A percentile compares a stretch with the other conserved stretches of the same genome.
These are phyloP conservation scores for Boletus barrowsii DNA, from an alignment of 768 basidiomycete species.

Conservation along the genomic window DNA sequence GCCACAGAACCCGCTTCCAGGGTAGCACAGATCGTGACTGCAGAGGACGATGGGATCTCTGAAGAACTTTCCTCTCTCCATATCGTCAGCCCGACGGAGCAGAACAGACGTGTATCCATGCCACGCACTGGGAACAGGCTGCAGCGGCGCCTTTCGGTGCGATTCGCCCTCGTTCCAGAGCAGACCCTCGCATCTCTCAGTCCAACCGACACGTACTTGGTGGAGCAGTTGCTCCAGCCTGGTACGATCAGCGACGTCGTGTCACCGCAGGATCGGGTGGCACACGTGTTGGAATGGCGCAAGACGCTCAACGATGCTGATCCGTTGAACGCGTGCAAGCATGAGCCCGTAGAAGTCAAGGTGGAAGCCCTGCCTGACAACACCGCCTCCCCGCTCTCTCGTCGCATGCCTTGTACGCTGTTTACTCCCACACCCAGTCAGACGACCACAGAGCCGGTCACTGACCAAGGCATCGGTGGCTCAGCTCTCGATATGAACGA, in stretches of 20 bases:
- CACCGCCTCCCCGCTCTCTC: conserved; percentile 20
- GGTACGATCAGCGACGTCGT: conserved; percentile 34
- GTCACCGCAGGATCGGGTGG: conserved; percentile 27
- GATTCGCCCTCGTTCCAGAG: conserved; percentile 30
- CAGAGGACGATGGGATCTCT: conserved; percentile 31
- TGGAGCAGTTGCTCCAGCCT: conserved; percentile 45
- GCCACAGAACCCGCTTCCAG: conserved; percentile 3
- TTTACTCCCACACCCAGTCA: conserved; percentile 44
- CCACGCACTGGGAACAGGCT: conserved; percentile 3
- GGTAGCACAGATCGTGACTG: not conserved
- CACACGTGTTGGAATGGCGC: conserved; percentile 26
- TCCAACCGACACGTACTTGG: conserved; percentile 43
- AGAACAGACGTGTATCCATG: conserved; percentile 6
- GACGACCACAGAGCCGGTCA: conserved; percentile 24
- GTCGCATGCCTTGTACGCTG: conserved; percentile 57
- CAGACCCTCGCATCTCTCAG: conserved; percentile 52
- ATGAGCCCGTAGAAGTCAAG: conserved; percentile 26
- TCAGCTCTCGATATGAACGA: conserved; percentile 23
- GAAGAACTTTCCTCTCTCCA: conserved; percentile 48
- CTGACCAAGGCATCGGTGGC: conserved; percentile 33
- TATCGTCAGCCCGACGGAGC: conserved; percentile 31
- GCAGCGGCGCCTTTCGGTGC: conserved; percentile 29
- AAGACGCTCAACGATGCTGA: conserved; percentile 34
- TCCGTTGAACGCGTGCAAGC: conserved; percentile 31
- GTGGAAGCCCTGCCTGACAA: not conserved